These are phyloP conservation scores for Suillus brevipes DNA, from an alignment of 768 basidiomycete species.

Conservation along the genomic window DNA sequence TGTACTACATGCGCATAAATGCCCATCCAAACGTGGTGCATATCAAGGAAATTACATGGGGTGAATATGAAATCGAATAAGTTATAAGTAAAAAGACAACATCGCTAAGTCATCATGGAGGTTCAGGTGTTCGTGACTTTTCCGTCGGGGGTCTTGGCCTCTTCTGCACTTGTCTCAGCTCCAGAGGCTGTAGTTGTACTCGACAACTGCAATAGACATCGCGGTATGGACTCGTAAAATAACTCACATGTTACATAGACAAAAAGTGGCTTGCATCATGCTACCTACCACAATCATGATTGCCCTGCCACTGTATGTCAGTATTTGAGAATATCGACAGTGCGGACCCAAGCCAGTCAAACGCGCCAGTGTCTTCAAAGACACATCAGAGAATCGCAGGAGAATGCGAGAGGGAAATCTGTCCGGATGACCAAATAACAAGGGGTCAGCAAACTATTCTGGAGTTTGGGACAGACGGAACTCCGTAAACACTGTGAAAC, in stretches of 20 bases:
- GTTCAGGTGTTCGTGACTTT: conserved; percentile 39
- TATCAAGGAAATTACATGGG: conserved; percentile 8
- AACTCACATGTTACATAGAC: conserved; percentile 12
- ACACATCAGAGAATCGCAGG: background rate
- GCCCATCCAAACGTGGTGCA: conserved; percentile 5
- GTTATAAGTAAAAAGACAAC: background rate
- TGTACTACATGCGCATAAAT: conserved; percentile 9
- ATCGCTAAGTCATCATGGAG: conserved; percentile 25
- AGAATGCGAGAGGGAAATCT: background rate
- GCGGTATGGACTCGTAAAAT: conserved; percentile 33
- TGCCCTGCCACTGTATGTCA: background rate
- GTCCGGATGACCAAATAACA: background rate
- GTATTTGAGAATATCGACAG: background rate
- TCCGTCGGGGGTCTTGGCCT: conserved; percentile 48
- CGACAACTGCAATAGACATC: background rate
- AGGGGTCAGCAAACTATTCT: background rate
- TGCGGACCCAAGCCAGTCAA: background rate
- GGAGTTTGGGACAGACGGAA: background rate
- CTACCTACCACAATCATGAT: background rate
- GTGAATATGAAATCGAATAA: conserved; percentile 3
- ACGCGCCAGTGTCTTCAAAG: background rate
- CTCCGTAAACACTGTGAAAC: background rate
- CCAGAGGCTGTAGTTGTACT: conserved; percentile 18
- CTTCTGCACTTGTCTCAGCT: conserved; percentile 50
- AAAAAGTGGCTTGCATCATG: background rate